Evolutionary conservation across 2,329 filamentous ascomycete species (phyloP).

Genomic region (Pezizomycotina sp.): DNA sequence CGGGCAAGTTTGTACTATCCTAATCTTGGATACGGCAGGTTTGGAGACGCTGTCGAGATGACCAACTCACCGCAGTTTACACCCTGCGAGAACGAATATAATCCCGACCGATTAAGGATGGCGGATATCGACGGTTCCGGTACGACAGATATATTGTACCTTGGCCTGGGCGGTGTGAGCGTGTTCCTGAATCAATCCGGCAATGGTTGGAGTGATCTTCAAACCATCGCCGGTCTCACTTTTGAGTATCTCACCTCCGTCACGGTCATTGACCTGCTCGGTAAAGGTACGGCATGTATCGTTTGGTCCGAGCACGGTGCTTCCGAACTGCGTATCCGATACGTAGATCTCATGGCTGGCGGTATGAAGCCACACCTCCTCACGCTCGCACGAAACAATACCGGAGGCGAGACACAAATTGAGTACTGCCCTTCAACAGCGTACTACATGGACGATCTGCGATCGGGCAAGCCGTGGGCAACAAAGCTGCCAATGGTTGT

Average conservation of each 20-base stretch:
- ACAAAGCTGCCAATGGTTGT: slow-evolving; percentile 15
- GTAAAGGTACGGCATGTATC: slow-evolving; percentile 11
- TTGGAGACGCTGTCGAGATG: slow-evolving; percentile 27
- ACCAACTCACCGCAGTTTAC: slow-evolving; percentile 26
- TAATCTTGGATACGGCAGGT: slow-evolving; percentile 28
- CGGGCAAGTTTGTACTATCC: slow-evolving; percentile 28
- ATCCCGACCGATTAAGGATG: slow-evolving; percentile 5
- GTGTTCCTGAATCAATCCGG: slow-evolving; percentile 9
- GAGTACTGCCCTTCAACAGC: slow-evolving; percentile 13
- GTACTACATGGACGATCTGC: slow-evolving; percentile 11
- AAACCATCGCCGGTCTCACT: slow-evolving; percentile 1
- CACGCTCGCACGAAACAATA: slow-evolving; percentile 3
- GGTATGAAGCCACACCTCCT: slow-evolving; percentile 9
- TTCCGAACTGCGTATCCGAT: no score
- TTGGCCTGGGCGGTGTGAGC: background rate
- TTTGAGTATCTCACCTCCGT: slow-evolving; percentile 1
- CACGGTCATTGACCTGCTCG: slow-evolving; percentile 6
- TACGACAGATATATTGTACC: slow-evolving; percentile 8
- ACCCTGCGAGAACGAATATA: no score
- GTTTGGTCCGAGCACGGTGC: slow-evolving; percentile 5
- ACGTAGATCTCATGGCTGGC: no score
- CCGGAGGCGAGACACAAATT: slow-evolving; percentile 5
- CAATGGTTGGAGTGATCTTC: slow-evolving; percentile 1
- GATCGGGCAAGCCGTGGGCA: slow-evolving; percentile 8
- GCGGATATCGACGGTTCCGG: slow-evolving; percentile 11